phyloP scores from a whole-genome alignment of 306 rosid genomes.

The Cucurbita moschata region DNA sequence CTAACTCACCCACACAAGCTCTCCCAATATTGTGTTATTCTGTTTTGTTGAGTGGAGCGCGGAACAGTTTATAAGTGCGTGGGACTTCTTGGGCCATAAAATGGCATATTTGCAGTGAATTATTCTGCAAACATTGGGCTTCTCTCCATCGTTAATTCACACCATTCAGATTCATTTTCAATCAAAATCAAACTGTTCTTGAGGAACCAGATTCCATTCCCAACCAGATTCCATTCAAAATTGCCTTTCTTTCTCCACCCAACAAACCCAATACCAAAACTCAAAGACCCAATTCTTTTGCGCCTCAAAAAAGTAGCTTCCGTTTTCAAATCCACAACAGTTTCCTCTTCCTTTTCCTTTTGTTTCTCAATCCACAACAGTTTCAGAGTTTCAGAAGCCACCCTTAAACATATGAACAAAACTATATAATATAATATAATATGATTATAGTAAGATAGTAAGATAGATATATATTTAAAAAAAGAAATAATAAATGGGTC shows the following conservation, averaged over 20 bases:
- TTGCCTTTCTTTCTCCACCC: neutral
- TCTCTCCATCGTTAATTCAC: slow-evolving; percentile 8
- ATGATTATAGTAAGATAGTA: neutral
- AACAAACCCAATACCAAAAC: neutral
- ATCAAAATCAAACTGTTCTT: slow-evolving; percentile 19
- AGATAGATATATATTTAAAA: neutral
- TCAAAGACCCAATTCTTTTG: neutral
- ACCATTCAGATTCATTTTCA: slow-evolving; percentile 2
- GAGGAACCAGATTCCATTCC: slow-evolving; percentile 11
- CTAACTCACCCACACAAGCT: too few species aligned
- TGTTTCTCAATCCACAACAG: neutral
- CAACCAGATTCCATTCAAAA: neutral
- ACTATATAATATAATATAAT: neutral
- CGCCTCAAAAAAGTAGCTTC: neutral
- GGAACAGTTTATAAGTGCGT: neutral
- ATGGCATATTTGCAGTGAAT: neutral
- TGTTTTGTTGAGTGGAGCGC: too few species aligned
- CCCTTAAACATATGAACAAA: neutral
- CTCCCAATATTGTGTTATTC: too few species aligned
- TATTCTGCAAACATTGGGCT: neutral
- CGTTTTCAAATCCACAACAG: neutral
- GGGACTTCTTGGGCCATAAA: neutral
- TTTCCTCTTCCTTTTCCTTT: neutral
- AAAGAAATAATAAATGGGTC: neutral
- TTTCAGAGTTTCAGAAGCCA: neutral